Evolutionary conservation across 2,329 filamentous ascomycete genomes (phyloP).

Genomic region (Colletotrichum ledebouriae): DNA sequence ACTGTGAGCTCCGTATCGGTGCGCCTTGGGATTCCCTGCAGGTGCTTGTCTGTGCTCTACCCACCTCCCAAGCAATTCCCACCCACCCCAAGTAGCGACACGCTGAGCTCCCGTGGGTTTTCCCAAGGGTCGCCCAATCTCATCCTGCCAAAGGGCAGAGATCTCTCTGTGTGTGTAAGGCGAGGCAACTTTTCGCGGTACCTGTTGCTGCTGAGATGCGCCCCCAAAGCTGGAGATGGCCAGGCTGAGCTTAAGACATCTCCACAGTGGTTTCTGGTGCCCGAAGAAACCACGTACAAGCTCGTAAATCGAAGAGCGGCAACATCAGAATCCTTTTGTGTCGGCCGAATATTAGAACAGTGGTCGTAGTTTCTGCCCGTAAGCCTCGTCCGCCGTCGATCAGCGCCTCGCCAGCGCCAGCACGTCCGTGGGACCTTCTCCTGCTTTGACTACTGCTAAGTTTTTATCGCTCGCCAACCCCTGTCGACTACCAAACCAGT

Average conservation of each 20-base stretch:
- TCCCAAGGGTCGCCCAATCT: conserved; percentile 26
- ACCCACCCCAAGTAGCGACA: conserved; percentile 3
- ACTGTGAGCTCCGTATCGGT: conserved; percentile 31
- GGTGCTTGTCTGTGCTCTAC: conserved; percentile 34
- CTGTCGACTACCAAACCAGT: conserved; percentile 33
- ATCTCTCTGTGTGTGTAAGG: conserved; percentile 1
- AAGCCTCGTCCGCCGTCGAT: conserved; percentile 23
- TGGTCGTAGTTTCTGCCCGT: conserved; percentile 16
- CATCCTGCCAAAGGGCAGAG: conserved; percentile 27
- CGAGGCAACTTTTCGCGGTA: background rate
- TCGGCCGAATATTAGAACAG: no score
- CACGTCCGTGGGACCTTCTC: background rate
- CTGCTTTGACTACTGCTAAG: no score
- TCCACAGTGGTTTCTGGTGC: background rate
- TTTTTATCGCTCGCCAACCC: conserved; percentile 11
- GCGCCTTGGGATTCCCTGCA: conserved; percentile 33
- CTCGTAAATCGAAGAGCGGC: no score
- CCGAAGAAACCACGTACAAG: no score
- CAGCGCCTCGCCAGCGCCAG: conserved; percentile 22
- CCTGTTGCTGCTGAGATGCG: background rate
- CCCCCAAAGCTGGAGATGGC: conserved; percentile 9
- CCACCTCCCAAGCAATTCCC: background rate
- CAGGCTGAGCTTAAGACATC: background rate
- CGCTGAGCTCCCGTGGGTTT: conserved; percentile 18
- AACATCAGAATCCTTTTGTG: no score